A percentile compares a stretch with the other conserved stretches of the same genome.
Evolutionary conservation across 306 rosid species (phyloP).

Genomic region (Corylus avellana): DNA sequence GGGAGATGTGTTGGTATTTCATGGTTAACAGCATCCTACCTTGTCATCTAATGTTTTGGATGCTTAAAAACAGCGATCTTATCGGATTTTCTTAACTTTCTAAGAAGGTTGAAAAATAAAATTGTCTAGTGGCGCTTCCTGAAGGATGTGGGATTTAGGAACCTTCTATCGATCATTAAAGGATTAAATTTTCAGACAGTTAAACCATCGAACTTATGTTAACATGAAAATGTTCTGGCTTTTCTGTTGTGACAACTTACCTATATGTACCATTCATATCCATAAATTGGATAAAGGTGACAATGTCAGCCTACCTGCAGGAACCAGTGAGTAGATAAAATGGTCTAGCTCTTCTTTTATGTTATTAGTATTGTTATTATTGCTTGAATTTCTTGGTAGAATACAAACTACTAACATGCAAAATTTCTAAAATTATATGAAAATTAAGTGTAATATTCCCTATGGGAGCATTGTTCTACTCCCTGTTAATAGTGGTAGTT

Average conservation of each 20-base stretch:
- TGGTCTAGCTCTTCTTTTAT: background rate
- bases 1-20: background rate
- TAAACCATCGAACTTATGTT: background rate
- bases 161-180: background rate
- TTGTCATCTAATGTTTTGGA: background rate
- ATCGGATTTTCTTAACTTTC: background rate
- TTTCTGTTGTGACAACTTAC: background rate
- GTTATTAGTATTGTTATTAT: background rate
- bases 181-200: background rate
- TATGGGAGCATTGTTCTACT: background rate
- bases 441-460: background rate
- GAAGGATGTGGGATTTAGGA: background rate
- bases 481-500: background rate
- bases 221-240: background rate
- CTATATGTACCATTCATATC: background rate
- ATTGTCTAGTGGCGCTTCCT: background rate
- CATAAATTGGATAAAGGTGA: constrained; percentile 3
- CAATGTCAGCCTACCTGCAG: background rate
- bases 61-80: background rate
- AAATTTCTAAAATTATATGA: background rate
- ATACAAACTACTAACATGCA: background rate
- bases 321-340: background rate
- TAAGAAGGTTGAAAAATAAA: background rate
- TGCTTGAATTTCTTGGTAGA: background rate
- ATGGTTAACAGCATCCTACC: background rate